Evolutionary conservation across 345 rosid genomes (phyloP).

Genomic region (Gynandropsis gynandra): DNA sequence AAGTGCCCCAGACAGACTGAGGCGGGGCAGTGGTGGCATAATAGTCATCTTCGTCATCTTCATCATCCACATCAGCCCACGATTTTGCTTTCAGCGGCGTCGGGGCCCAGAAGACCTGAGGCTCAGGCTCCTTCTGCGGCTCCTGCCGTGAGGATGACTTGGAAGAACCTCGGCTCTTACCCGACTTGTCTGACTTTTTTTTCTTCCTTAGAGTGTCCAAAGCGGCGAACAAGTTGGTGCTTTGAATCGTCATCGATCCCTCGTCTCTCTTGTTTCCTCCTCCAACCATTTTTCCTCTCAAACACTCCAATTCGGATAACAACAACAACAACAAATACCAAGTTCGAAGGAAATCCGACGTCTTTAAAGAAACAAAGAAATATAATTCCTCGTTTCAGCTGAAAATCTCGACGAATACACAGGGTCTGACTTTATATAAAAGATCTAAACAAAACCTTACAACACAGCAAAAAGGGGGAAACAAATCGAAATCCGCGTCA

Average conservation of each 20-base stretch:
- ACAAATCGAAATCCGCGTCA: slow-evolving; percentile 3
- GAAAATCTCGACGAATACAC: slow-evolving; percentile 13
- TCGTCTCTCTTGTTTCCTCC: slow-evolving; percentile 45
- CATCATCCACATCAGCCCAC: slow-evolving; percentile 60
- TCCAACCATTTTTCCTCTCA: slow-evolving; percentile 39
- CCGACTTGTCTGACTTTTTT: slow-evolving; percentile 44
- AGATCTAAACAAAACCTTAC: not conserved
- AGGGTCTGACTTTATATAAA: not conserved
- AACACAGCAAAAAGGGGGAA: not conserved
- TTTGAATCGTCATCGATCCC: slow-evolving; percentile 45
- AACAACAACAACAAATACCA: slow-evolving; percentile 7
- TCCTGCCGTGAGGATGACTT: slow-evolving; percentile 27
- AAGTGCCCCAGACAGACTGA: slow-evolving; percentile 32
- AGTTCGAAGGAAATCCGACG: slow-evolving; percentile 12
- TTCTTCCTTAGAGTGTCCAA: slow-evolving; percentile 48
- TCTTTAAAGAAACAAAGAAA: not conserved
- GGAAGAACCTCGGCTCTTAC: slow-evolving; percentile 33
- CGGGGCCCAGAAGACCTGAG: slow-evolving; percentile 48
- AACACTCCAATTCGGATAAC: slow-evolving; percentile 15
- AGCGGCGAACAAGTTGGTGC: slow-evolving; percentile 54
- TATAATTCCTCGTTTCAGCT: slow-evolving; percentile 13
- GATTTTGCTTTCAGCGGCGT: slow-evolving; percentile 39
- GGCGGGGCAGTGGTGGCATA: slow-evolving; percentile 48
- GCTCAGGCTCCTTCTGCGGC: slow-evolving; percentile 33
- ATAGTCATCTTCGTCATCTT: slow-evolving; percentile 48